Conservation (phyloP, 73 alveolate genomes). For the Uronychia setigera region DNA sequence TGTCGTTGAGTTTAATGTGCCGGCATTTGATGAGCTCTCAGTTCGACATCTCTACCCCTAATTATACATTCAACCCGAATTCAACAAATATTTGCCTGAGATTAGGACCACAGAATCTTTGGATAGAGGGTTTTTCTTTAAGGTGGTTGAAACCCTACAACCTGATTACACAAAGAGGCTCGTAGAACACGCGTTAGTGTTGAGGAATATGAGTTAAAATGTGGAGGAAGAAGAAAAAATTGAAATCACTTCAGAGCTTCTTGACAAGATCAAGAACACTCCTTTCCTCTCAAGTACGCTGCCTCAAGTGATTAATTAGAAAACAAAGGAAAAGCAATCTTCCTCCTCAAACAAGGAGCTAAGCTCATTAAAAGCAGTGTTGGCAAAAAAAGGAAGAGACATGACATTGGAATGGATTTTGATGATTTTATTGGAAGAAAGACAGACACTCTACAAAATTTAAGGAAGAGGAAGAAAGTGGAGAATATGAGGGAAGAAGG, state of each 20-base stretch:
- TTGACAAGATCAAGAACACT: not conserved
- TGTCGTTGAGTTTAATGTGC: not conserved
- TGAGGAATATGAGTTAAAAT: no score
- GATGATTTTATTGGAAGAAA: no score
- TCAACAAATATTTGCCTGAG: not conserved
- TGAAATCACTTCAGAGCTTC: not conserved
- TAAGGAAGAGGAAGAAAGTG: no score
- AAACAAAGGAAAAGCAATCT: constrained; percentile 5
- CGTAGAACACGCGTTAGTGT: not conserved
- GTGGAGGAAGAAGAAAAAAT: constrained; percentile 1
- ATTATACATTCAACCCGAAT: not conserved
- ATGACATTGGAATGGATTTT: no score
- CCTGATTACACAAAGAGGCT: not conserved
- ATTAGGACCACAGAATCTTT: not conserved
- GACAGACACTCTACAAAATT: no score
- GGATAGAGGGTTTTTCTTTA: not conserved
- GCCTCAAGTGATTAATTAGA: not conserved
- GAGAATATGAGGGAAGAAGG: no score
- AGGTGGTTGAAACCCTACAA: not conserved
- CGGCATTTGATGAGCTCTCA: constrained; percentile 1
- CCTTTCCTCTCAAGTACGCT: not conserved
- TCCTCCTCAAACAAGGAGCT: constrained; percentile 10
- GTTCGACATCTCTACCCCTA: not conserved
- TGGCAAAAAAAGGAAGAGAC: not conserved
- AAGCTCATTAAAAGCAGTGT: not conserved